Evolutionary conservation across 495 filamentous ascomycete species (phyloP).

Genomic region (Penicillium taxi): DNA sequence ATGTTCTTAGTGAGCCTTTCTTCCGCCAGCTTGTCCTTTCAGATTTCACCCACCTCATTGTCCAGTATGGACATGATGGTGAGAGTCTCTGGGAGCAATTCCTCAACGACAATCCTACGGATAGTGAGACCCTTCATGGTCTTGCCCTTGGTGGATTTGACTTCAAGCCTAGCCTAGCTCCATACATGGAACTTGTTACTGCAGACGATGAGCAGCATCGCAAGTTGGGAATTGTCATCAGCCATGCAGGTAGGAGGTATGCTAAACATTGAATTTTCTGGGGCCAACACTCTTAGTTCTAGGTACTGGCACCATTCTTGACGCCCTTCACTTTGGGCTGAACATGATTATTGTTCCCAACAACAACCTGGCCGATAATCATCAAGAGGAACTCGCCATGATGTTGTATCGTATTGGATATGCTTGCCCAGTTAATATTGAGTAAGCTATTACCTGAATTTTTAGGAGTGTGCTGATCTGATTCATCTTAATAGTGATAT

Average conservation of each 20-base stretch:
- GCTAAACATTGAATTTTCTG: not conserved
- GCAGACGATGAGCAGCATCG: constrained; percentile 23
- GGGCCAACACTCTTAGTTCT: not conserved
- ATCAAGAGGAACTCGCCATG: constrained; percentile 79
- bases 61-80: constrained; percentile 70
- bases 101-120: constrained; percentile 8
- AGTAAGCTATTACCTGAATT: constrained; percentile 52
- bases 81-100: constrained; percentile 38
- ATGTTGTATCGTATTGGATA: constrained; percentile 62
- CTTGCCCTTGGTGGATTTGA: constrained; percentile 55
- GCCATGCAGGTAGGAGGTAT: constrained; percentile 67
- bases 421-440: constrained; percentile 55
- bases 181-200: constrained; percentile 48
- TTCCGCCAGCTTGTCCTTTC: constrained; percentile 44
- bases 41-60: constrained; percentile 55
- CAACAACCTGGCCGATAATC: constrained; percentile 72
- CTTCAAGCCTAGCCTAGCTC: constrained; percentile 51
- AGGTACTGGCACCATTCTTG: constrained; percentile 89
- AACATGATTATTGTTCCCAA: constrained; percentile 85
- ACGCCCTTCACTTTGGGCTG: constrained; percentile 58
- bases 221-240: constrained; percentile 56
- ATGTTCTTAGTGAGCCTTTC: constrained; percentile 55
- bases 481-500: not conserved
- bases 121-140: constrained; percentile 20
- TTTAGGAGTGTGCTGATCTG: not conserved